A percentile compares a stretch with the other conserved stretches of the same genome.
Conservation (phyloP, 1,139 yeast genomes). For the Candida neerlandica region DNA sequence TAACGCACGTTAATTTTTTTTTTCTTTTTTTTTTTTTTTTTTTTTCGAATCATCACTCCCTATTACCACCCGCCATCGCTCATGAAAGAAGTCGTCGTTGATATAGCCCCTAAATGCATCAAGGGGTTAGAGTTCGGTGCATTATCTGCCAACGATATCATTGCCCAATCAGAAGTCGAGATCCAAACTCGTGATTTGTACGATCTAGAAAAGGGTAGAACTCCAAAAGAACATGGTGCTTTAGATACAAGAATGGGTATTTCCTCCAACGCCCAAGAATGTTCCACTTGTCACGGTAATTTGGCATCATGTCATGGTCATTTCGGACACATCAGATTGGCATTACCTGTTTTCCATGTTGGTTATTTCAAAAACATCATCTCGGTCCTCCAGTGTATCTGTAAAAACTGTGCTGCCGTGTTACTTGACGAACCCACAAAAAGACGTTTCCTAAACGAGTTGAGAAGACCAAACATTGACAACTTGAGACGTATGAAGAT, state of each 20-base stretch:
- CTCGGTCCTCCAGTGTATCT: slow-evolving; percentile 84
- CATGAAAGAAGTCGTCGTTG: slow-evolving; percentile 78
- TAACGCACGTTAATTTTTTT: no score
- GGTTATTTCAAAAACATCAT: slow-evolving; percentile 95
- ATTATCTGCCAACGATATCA: slow-evolving; percentile 84
- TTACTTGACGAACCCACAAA: slow-evolving; percentile 74
- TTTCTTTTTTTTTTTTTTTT: no score
- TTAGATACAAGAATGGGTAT: slow-evolving; percentile 94
- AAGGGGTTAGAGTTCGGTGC: slow-evolving; percentile 93
- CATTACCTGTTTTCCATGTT: slow-evolving; percentile 95
- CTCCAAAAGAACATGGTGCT: slow-evolving; percentile 82
- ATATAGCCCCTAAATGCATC: slow-evolving; percentile 87
- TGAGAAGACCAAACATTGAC: slow-evolving; percentile 87
- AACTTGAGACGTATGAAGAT: slow-evolving; percentile 90
- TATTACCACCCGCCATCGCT: no score
- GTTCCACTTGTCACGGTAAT: slow-evolving; percentile 90
- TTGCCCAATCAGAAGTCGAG: slow-evolving; percentile 93
- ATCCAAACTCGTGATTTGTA: slow-evolving; percentile 89
- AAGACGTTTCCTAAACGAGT: slow-evolving; percentile 68
- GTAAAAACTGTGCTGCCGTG: slow-evolving; percentile 85
- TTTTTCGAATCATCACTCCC: no score
- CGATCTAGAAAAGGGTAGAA: slow-evolving; percentile 81
- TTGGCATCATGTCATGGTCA: slow-evolving; percentile 97
- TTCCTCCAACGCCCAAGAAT: slow-evolving; percentile 79
- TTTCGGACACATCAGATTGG: slow-evolving; percentile 91